phyloP scores from a whole-genome alignment of 2,329 filamentous ascomycete species.

The Cadophora luteo-olivacea region DNA sequence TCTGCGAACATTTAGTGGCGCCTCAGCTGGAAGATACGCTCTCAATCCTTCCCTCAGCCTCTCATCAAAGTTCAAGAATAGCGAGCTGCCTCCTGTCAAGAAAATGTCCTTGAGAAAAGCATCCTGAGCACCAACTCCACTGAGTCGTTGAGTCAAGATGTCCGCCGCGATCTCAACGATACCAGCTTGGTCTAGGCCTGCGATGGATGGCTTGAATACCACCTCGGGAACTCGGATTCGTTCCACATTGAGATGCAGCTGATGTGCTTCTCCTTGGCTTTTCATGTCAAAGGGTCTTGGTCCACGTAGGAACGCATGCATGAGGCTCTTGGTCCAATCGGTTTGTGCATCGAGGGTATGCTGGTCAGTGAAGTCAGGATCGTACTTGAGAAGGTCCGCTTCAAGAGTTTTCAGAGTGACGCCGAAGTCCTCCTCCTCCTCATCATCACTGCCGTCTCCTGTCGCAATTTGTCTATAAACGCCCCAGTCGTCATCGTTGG shows the following conservation, averaged over 20 bases:
- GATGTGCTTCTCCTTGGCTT: slow-evolving; percentile 80
- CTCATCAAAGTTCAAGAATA: slow-evolving; percentile 88
- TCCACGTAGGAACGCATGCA: slow-evolving; percentile 90
- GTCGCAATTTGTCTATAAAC: slow-evolving; percentile 93
- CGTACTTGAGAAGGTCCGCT: slow-evolving; percentile 82
- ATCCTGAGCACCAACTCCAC: slow-evolving; percentile 61
- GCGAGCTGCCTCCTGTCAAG: slow-evolving; percentile 89
- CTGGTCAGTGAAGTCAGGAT: slow-evolving; percentile 89
- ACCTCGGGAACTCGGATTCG: slow-evolving; percentile 93
- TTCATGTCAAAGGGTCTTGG: slow-evolving; percentile 85
- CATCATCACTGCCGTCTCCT: slow-evolving; percentile 82
- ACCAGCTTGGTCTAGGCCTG: slow-evolving; percentile 90
- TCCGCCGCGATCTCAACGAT: slow-evolving; percentile 91
- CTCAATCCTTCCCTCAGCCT: slow-evolving; percentile 75
- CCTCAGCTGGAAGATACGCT: slow-evolving; percentile 72
- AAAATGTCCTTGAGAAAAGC: slow-evolving; percentile 87
- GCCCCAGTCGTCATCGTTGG: slow-evolving; percentile 97
- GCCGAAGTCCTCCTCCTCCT: slow-evolving; percentile 88
- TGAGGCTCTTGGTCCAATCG: slow-evolving; percentile 91
- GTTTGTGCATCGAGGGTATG: slow-evolving; percentile 90
- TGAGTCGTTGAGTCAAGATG: slow-evolving; percentile 84
- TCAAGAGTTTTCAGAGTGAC: slow-evolving; percentile 78
- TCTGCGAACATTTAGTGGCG: slow-evolving; percentile 71
- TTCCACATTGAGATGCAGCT: slow-evolving; percentile 96
- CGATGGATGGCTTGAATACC: slow-evolving; percentile 90